Percentiles rank a stretch among this genome's conserved stretches.
Conservation (phyloP, 345 rosid genomes). For the Syzygium aqueum region DNA sequence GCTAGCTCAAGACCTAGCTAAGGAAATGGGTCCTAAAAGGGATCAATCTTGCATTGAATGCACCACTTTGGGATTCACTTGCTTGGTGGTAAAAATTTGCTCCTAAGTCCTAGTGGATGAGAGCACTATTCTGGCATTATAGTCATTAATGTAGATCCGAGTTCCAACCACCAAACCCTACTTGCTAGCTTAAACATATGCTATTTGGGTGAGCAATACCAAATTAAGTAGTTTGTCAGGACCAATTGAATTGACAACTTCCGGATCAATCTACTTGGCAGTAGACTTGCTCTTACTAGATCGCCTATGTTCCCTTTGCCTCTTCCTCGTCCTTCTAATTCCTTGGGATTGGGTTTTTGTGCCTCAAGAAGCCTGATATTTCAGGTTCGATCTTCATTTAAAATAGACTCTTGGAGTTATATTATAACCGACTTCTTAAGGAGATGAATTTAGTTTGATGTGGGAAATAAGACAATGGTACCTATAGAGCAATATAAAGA, state of each 20-base stretch:
- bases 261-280: not conserved
- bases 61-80: not conserved
- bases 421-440: not conserved
- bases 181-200: not conserved
- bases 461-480: not conserved
- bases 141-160: not conserved
- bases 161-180: not conserved
- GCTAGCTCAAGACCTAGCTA: not conserved
- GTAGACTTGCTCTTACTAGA: not conserved
- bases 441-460: not conserved
- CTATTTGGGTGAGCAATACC: not conserved
- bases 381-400: not conserved
- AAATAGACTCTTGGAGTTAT: not conserved
- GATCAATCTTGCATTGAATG: not conserved
- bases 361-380: not conserved
- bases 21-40: not conserved
- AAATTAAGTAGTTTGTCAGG: not conserved
- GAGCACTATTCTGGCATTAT: not conserved
- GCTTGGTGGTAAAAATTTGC: not conserved
- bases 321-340: not conserved
- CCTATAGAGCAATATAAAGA: not conserved
- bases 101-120: not conserved
- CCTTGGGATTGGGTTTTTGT: not conserved
- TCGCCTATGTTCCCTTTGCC: not conserved
- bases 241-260: not conserved